These are phyloP conservation scores for Sporisorium iseilematis-ciliati DNA, from an alignment of 1,284 basidiomycete genomes.

Conservation along the genomic window DNA sequence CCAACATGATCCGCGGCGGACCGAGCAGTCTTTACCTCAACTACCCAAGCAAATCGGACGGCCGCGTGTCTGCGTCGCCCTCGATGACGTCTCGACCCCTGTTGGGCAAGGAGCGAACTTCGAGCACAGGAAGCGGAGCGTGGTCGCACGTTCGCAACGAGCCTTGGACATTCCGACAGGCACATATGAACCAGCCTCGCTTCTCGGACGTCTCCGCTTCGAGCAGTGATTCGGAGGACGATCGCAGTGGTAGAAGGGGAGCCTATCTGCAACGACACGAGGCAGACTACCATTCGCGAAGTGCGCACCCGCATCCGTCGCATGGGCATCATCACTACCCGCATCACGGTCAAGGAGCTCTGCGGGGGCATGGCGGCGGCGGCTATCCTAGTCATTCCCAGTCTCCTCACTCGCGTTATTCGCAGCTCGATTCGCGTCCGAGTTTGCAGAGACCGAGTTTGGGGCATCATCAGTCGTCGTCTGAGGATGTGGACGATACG, in stretches of 20 bases:
- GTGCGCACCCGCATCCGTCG: conserved; percentile 8
- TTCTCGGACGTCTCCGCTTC: conserved; percentile 48
- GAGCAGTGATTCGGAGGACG: conserved; percentile 47
- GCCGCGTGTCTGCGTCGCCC: conserved; percentile 28
- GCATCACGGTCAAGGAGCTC: conserved; percentile 2
- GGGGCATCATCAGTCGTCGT: conserved; percentile 34
- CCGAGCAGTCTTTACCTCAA: conserved; percentile 53
- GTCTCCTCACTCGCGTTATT: conserved; percentile 20
- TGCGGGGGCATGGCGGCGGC: background rate
- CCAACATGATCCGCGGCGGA: conserved; percentile 53
- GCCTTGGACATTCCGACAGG: conserved; percentile 46
- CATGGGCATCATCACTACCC: conserved; percentile 12
- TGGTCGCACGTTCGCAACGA: conserved; percentile 50
- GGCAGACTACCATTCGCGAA: conserved; percentile 15
- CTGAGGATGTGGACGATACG: conserved; percentile 41
- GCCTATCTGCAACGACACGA: conserved; percentile 24
- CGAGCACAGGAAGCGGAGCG: conserved; percentile 32
- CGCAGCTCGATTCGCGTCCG: conserved; percentile 17
- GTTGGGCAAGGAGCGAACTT: conserved; percentile 33
- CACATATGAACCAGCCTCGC: conserved; percentile 41
- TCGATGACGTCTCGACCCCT: conserved; percentile 25
- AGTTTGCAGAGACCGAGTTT: conserved; percentile 24
- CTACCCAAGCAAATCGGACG: conserved; percentile 31
- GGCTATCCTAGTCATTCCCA: conserved; percentile 4
- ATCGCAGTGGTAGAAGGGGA: conserved; percentile 22